Evolutionary conservation across 345 rosid species (phyloP).

Genomic region (Dimocarpus longan): DNA sequence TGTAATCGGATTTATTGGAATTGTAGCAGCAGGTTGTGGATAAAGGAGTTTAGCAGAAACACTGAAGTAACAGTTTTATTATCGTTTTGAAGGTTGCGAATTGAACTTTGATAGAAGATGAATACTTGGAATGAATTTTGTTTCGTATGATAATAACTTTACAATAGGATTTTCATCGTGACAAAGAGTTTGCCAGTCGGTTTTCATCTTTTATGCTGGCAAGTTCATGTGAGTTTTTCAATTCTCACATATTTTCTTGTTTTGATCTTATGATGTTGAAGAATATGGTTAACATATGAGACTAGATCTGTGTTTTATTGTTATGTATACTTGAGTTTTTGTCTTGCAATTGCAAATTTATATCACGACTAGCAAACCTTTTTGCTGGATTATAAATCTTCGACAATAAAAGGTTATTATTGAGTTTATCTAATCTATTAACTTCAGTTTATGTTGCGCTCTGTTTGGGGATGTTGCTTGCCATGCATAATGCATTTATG

Average conservation of each 20-base stretch:
- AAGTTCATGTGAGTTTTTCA: not conserved
- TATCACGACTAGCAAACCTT: not conserved
- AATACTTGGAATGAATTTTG: not conserved
- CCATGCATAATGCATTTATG: not conserved
- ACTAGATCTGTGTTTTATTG: not conserved
- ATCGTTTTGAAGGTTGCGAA: conserved; percentile 8
- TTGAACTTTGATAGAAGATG: conserved; percentile 9
- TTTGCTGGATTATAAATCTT: not conserved
- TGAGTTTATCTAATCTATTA: too few relatives aligned
- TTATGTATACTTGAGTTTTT: not conserved
- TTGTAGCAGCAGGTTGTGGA: conserved; percentile 24
- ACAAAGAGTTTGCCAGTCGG: not conserved
- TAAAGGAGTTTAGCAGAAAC: conserved; percentile 1
- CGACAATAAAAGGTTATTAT: not conserved
- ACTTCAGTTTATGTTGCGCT: not conserved
- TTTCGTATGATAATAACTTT: not conserved
- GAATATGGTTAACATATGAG: not conserved
- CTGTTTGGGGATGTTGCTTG: not conserved
- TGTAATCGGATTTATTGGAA: conserved; percentile 18
- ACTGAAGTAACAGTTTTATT: not conserved
- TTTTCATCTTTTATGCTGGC: conserved; percentile 22
- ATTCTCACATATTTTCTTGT: not conserved
- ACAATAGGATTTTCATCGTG: not conserved
- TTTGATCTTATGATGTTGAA: conserved; percentile 9
- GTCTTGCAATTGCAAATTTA: not conserved